Conservation (phyloP, 2,329 filamentous ascomycete genomes). For the Monilinia laxa region DNA sequence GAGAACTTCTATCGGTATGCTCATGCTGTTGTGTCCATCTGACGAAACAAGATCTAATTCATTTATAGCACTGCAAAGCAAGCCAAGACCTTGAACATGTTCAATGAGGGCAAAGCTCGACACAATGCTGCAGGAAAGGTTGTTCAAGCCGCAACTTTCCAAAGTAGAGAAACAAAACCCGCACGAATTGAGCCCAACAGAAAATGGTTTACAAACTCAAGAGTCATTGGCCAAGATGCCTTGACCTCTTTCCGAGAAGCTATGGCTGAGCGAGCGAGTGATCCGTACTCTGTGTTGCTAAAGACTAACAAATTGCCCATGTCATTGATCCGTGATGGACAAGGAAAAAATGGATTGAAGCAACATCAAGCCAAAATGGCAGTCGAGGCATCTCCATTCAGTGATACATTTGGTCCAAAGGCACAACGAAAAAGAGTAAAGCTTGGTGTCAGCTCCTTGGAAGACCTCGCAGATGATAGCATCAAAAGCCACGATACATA, state of each 20-base stretch:
- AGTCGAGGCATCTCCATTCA: constrained; percentile 82
- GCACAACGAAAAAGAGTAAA: constrained; percentile 91
- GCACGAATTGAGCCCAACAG: constrained; percentile 93
- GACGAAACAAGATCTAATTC: constrained; percentile 19
- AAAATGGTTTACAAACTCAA: constrained; percentile 96
- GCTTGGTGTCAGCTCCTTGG: constrained; percentile 76
- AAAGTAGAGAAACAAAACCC: constrained; percentile 76
- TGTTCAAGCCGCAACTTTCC: constrained; percentile 78
- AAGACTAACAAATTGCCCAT: constrained; percentile 97
- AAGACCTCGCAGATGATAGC: constrained; percentile 77
- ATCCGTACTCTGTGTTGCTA: constrained; percentile 91
- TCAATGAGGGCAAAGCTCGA: constrained; percentile 81
- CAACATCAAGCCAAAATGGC: constrained; percentile 93
- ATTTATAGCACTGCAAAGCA: constrained; percentile 67
- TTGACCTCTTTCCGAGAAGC: constrained; percentile 85
- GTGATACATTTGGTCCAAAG: constrained; percentile 89
- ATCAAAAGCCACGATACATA: constrained; percentile 80
- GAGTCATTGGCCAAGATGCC: constrained; percentile 85
- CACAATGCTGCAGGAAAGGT: constrained; percentile 83
- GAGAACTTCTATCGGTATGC: constrained; percentile 93
- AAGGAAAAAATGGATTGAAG: constrained; percentile 79
- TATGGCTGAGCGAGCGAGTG: constrained; percentile 83
- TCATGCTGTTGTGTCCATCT: constrained; percentile 9
- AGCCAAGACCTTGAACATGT: constrained; percentile 84
- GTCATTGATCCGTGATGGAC: constrained; percentile 82